Conservation (phyloP, 2,329 filamentous ascomycete species). For the Fusarium pseudograminearum region DNA sequence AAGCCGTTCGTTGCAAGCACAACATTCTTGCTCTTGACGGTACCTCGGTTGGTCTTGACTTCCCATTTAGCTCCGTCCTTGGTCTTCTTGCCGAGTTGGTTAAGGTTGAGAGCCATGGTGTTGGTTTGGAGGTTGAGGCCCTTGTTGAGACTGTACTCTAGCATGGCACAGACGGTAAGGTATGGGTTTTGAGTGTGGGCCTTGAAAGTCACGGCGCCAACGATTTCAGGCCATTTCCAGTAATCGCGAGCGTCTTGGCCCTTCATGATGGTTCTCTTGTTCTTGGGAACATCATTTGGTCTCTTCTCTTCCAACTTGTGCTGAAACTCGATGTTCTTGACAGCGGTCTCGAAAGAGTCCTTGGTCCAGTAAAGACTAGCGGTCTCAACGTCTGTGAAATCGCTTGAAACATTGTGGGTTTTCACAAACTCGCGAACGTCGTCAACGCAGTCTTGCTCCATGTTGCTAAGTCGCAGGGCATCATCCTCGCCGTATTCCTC, state of each 20-base stretch:
- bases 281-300: slow-evolving; percentile 26
- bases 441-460: slow-evolving; percentile 31
- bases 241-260: slow-evolving; percentile 17
- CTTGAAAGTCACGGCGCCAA: slow-evolving; percentile 19
- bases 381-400: slow-evolving; percentile 29
- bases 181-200: slow-evolving; percentile 32
- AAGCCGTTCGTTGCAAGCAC: slow-evolving; percentile 33
- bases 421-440: slow-evolving; percentile 31
- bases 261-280: slow-evolving; percentile 23
- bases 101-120: slow-evolving; percentile 23
- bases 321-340: slow-evolving; percentile 23
- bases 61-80: slow-evolving; percentile 16
- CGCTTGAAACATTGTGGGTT: slow-evolving; percentile 25
- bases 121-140: slow-evolving; percentile 28
- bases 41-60: slow-evolving; percentile 26
- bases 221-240: slow-evolving; percentile 29
- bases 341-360: slow-evolving; percentile 23
- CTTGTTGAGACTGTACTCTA: slow-evolving; percentile 18
- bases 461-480: slow-evolving; percentile 21
- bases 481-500: slow-evolving; percentile 28
- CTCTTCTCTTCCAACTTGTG: slow-evolving; percentile 14
- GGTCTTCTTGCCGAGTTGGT: slow-evolving; percentile 15
- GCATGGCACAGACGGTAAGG: slow-evolving; percentile 24
- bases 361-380: slow-evolving; percentile 30
- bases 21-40: slow-evolving; percentile 25